Evolutionary conservation across 2,329 filamentous ascomycete species (phyloP).

Genomic region (Cercospora berteroae): DNA sequence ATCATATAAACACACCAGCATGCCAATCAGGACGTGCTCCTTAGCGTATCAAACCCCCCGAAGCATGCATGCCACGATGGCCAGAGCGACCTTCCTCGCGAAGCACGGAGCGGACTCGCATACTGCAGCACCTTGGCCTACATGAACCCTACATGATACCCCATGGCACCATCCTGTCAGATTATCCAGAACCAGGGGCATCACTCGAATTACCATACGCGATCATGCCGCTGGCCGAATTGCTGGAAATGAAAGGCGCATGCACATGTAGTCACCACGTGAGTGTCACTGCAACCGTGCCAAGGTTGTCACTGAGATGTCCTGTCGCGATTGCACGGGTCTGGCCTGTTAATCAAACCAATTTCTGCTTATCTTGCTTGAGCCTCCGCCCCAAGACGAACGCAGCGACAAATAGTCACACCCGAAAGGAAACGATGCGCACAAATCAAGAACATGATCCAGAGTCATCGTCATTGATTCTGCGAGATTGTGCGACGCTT

Average conservation of each 20-base stretch:
- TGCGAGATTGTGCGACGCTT: conserved; percentile 1
- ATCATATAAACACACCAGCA: neutral
- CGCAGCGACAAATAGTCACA: neutral
- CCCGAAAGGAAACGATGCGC: neutral
- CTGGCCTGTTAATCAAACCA: neutral
- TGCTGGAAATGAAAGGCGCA: neutral
- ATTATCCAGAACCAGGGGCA: neutral
- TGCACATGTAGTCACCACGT: neutral
- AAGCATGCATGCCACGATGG: neutral
- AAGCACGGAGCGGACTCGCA: neutral
- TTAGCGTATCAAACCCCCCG: neutral
- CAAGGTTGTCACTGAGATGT: neutral
- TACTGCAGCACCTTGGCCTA: neutral
- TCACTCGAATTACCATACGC: neutral
- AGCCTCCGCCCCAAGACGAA: neutral
- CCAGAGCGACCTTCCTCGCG: neutral
- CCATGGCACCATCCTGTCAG: neutral
- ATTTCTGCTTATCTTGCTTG: neutral
- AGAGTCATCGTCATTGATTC: conserved; percentile 1
- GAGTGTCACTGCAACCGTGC: neutral
- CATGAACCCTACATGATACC: neutral
- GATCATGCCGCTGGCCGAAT: neutral
- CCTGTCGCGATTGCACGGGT: neutral
- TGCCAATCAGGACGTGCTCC: neutral
- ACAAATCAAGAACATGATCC: neutral